Percentiles rank a stretch among this genome's conserved stretches.
These are phyloP conservation scores for Rhizophora apiculata DNA, from an alignment of 345 rosid genomes.

Conservation along the genomic window DNA sequence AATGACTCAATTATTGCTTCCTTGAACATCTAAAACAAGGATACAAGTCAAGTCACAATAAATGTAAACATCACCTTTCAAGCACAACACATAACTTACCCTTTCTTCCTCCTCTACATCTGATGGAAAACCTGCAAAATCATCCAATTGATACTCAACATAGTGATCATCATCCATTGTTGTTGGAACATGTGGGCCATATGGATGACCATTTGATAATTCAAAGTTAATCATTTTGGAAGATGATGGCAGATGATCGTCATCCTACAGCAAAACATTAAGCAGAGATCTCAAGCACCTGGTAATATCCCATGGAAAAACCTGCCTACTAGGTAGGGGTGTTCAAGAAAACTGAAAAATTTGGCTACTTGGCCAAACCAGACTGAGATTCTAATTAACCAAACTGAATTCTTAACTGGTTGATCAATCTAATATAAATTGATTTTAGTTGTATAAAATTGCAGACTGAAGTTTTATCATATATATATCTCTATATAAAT, in stretches of 20 bases:
- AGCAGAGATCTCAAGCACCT: not conserved
- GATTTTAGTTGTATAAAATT: too few relatives aligned
- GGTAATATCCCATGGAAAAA: not conserved
- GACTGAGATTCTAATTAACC: too few relatives aligned
- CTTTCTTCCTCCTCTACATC: constrained; percentile 79
- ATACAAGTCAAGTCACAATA: constrained; percentile 6
- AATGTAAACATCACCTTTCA: constrained; percentile 1
- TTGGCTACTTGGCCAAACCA: too few relatives aligned
- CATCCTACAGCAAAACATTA: constrained; percentile 46
- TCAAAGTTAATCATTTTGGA: constrained; percentile 86
- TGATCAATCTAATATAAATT: too few relatives aligned
- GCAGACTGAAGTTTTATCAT: too few relatives aligned
- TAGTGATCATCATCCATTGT: constrained; percentile 63
- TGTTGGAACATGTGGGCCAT: constrained; percentile 55
- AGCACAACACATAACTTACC: constrained; percentile 35
- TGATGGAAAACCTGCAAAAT: constrained; percentile 69
- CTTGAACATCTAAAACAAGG: constrained; percentile 68
- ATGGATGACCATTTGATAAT: constrained; percentile 57
- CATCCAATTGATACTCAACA: constrained; percentile 81
- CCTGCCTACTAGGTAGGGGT: not conserved
- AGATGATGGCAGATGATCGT: constrained; percentile 49
- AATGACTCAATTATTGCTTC: constrained; percentile 72
- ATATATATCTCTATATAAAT: too few relatives aligned
- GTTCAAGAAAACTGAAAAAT: too few relatives aligned
- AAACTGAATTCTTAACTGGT: too few relatives aligned